phyloP scores from a whole-genome alignment of 1,284 basidiomycete species.

The Trichosporon faecale region DNA sequence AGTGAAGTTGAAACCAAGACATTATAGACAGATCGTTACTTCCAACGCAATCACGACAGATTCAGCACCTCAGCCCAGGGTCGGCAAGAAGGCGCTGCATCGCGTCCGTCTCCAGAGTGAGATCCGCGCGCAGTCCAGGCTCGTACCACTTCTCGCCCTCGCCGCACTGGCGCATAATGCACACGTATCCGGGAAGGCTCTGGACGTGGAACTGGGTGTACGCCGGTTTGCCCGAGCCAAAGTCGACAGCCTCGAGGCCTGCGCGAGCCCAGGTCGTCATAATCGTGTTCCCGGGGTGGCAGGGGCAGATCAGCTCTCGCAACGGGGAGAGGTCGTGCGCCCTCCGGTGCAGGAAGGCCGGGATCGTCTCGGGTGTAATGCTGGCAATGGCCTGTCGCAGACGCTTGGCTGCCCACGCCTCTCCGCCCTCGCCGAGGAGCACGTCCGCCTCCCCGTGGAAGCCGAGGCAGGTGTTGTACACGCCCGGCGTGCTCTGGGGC shows the following conservation, averaged over 20 bases:
- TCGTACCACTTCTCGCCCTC: slow-evolving; percentile 15
- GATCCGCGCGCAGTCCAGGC: slow-evolving; percentile 15
- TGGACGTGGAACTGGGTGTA: slow-evolving; percentile 32
- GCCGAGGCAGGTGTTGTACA: slow-evolving; percentile 47
- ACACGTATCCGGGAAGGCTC: slow-evolving; percentile 16
- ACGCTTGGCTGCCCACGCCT: not conserved
- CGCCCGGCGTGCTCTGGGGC: slow-evolving; percentile 20
- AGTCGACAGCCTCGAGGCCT: slow-evolving; percentile 52
- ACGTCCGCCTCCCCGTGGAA: slow-evolving; percentile 43
- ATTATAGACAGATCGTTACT: not conserved
- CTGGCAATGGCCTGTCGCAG: slow-evolving; percentile 46
- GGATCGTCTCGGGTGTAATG: slow-evolving; percentile 38
- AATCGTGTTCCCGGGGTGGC: slow-evolving; percentile 52
- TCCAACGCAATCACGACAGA: not conserved
- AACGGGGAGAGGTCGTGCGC: slow-evolving; percentile 46
- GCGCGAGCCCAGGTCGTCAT: slow-evolving; percentile 54
- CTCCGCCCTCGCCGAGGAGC: slow-evolving; percentile 32
- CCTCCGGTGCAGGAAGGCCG: slow-evolving; percentile 52
- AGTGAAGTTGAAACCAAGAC: not conserved
- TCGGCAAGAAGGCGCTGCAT: slow-evolving; percentile 16
- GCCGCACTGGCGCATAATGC: slow-evolving; percentile 8
- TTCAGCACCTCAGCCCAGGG: slow-evolving; percentile 3
- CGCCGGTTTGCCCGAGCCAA: slow-evolving; percentile 44
- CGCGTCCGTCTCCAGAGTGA: slow-evolving; percentile 18
- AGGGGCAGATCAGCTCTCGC: slow-evolving; percentile 48